Base-by-base conservation (phyloP, 257 asterid species). In the Jacaranda copaia region DNA sequence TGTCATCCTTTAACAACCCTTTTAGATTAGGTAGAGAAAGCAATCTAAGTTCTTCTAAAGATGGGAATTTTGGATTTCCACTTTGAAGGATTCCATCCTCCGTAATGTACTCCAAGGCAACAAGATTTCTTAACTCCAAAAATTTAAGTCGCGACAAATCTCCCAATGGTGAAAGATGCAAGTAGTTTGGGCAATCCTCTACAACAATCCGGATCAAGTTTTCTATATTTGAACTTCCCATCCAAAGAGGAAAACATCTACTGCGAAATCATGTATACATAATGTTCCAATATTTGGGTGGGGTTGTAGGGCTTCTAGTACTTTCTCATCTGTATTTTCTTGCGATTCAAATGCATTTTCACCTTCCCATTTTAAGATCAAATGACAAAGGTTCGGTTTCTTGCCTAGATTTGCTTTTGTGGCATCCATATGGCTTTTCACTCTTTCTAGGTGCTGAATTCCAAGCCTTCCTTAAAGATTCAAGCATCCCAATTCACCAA, bases 381-480 rank as follows among this genome's bases (percentile, higher is more conserved):
- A 72, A 0, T 19, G 3, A 4, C 66, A 73, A 25, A 85, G 81
- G 53, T 81, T 77, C 46, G 39, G 49, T 68, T 85, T 82, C 67
- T 46, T 46, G 5, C 13, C 61, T 39, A 85, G 32, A 68, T 81
- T 81, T 19, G 82, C 84, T 69, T 73, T 81, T 70, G 46, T 48
- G 2, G 84, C 82, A 79, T 65, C 82, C 42, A 49, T 4, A 14
- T 36, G 40, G 43, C 55, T 61, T 32, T 32, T 60, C 43, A 79
- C 88, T 55, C 78, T 71, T 69, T 84, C 84, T 19, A 79, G 61
- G 53, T 64, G 51, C 11, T 4, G 14, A 59, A 85, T 59, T 19
- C 25, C 5, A 15, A 85, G 82, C 1, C 13, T 4, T 18, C 79
- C 60, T 60, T 79, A 79, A 45, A 73, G 18, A 65, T 18, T 20